Base-by-base conservation (phyloP, 306 rosid species). In the Casuarina glauca region DNA sequence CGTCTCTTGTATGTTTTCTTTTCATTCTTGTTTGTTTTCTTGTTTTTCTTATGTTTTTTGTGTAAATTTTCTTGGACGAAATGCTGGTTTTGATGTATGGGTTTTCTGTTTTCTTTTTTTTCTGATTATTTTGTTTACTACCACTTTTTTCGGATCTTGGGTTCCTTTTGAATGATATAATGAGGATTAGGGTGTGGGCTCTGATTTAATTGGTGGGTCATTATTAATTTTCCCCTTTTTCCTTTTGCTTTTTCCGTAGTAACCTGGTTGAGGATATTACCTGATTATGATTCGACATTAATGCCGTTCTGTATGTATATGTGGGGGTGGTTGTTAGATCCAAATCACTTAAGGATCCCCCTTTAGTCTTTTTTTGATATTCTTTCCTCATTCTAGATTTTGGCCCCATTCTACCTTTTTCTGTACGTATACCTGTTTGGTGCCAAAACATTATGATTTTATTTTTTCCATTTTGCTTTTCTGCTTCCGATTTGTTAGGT, bases 131-230 rank as follows among this genome's bases (percentile, higher is more conserved):
- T 26, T 26, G 32, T 49, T 53, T 74, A 51, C 57, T 79, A 79
- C n/a, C 13, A 16, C 61, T 19, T 62, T 58, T 76, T 68, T 49
- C 12, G 11, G 61, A 73, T 69, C 55, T 4, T 78, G 55, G 69
- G 58, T 79, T 84, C 51, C 11, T 84, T 57, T 77, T 54, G 84
- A 53, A 66, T 74, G 83, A 50, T 42, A 75, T 53, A 50, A 78
- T 39, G 78, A 81, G 52, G 73, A 51, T 38, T 72, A 55, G 86
- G 54, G 52, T 78, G 84, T 84, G 84, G 88, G 80, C 69, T 82
- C 69, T 88, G 87, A 81, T 84, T 87, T 68, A 74, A 69, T 72
- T 83, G 75, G 55, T 44, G 87, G 83, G 88, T 84, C 91, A 77
- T 76, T 79, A 42, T 70, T 71, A 55, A 19, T 38, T 70, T 72